These are phyloP conservation scores for Plasmopara halstedii DNA, from an alignment of 352 stramenopile genomes.

Conservation along the genomic window DNA sequence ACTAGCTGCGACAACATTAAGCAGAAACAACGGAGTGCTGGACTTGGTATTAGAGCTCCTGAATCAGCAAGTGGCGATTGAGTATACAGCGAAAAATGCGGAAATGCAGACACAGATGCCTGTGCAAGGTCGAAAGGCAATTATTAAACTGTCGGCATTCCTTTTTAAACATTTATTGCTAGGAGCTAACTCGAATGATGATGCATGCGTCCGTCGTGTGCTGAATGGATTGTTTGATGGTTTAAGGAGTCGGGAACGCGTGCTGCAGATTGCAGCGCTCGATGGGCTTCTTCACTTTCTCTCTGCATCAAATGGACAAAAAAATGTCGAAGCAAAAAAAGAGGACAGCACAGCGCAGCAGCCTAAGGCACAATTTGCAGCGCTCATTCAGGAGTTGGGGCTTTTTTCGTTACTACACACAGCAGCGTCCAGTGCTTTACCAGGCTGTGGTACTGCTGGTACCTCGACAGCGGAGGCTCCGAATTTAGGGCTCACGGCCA, in stretches of 20 bases:
- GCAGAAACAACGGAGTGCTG: constrained; percentile 18
- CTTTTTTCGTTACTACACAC: constrained; percentile 70
- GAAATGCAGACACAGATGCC: constrained; percentile 18
- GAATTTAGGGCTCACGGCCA: constrained; percentile 25
- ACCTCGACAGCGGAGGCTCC: constrained; percentile 1
- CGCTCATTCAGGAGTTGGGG: constrained; percentile 60
- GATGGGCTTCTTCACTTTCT: constrained; percentile 73
- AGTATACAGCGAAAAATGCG: constrained; percentile 29
- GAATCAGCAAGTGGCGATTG: constrained; percentile 40
- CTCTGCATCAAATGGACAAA: constrained; percentile 28
- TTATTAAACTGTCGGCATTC: constrained; percentile 68
- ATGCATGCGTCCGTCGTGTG: constrained; percentile 39
- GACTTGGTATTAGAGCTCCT: constrained; percentile 29
- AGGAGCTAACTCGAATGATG: constrained; percentile 31
- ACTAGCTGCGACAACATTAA: constrained; percentile 25
- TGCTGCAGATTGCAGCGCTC: constrained; percentile 61
- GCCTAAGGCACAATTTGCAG: constrained; percentile 35
- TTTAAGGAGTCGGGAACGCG: constrained; percentile 50
- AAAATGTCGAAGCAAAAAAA: constrained; percentile 5
- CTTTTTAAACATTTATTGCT: constrained; percentile 70
- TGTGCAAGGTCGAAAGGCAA: constrained; percentile 40
- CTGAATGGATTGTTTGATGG: constrained; percentile 58
- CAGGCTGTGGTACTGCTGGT: constrained; percentile 9
- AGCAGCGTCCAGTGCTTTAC: constrained; percentile 40
- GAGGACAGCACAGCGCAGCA: constrained; percentile 18